Percentiles rank a stretch among this genome's conserved stretches.
phyloP scores from a whole-genome alignment of 1,284 basidiomycete species.

The Ceraceosorus guamensis region DNA sequence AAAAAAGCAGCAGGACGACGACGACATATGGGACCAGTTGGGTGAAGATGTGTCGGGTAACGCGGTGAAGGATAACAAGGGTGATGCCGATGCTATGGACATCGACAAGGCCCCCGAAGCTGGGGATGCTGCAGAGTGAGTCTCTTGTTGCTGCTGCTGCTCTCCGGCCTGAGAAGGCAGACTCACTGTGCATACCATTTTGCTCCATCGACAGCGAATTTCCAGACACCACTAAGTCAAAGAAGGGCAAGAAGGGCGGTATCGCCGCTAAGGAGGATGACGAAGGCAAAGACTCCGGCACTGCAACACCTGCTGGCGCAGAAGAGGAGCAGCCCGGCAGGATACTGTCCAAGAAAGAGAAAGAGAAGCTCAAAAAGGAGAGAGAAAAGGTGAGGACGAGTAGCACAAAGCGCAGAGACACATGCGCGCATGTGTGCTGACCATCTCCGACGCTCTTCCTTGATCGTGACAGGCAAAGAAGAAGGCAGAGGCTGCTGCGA shows the following conservation, averaged over 20 bases:
- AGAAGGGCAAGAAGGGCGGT: slow-evolving; percentile 18
- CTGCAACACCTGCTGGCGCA: slow-evolving; percentile 3
- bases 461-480: slow-evolving; percentile 21
- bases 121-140: slow-evolving; percentile 21
- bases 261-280: slow-evolving; percentile 11
- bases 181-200: neutral
- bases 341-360: slow-evolving; percentile 46
- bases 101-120: slow-evolving; percentile 25
- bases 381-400: slow-evolving; percentile 27
- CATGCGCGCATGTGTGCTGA: too few species aligned
- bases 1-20: slow-evolving; percentile 30
- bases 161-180: neutral
- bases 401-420: too few species aligned
- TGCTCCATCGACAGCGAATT: slow-evolving; percentile 14
- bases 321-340: slow-evolving; percentile 10
- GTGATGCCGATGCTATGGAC: slow-evolving; percentile 8
- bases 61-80: slow-evolving; percentile 9
- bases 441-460: too few species aligned
- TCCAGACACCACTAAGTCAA: slow-evolving; percentile 21
- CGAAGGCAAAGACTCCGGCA: slow-evolving; percentile 16
- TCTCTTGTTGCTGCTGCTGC: neutral
- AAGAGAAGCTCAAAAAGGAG: slow-evolving; percentile 47
- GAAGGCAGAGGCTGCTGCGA: slow-evolving; percentile 41
- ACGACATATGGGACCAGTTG: slow-evolving; percentile 39
- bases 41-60: slow-evolving; percentile 36